Evolutionary conservation across 2,329 filamentous ascomycete species (phyloP).

Genomic region (Neoscytalidium dimidiatum): DNA sequence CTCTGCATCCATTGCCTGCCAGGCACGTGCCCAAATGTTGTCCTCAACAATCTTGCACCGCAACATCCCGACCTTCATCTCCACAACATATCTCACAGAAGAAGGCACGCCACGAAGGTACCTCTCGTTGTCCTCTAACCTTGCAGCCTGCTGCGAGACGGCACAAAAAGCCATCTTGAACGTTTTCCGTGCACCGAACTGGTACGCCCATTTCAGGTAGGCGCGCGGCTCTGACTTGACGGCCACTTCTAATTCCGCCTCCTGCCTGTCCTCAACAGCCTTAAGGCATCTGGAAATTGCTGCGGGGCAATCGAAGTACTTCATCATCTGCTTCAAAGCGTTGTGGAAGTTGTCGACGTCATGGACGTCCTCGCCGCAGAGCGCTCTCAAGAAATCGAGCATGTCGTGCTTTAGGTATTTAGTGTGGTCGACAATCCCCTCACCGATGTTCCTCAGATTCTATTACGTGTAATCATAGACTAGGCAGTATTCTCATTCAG

Average conservation of each 20-base stretch:
- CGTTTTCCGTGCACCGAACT: neutral
- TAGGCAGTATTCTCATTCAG: too few species aligned
- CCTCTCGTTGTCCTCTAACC: too few species aligned
- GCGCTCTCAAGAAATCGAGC: neutral
- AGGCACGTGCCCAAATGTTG: neutral
- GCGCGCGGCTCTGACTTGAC: neutral
- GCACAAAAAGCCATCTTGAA: neutral
- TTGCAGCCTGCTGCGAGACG: neutral
- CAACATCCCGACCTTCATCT: neutral
- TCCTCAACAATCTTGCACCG: neutral
- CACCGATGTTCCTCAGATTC: neutral
- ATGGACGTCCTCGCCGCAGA: neutral
- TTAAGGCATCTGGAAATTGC: neutral
- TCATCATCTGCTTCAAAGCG: neutral
- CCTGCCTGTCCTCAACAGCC: neutral
- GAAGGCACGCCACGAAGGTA: neutral
- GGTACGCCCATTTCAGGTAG: neutral
- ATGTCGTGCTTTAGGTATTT: neutral
- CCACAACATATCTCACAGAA: neutral
- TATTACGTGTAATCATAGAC: too few species aligned
- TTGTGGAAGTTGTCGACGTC: neutral
- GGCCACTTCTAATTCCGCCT: neutral
- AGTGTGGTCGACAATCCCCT: neutral
- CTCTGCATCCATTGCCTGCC: neutral
- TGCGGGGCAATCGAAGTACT: neutral